Base-by-base conservation (phyloP, 1,284 basidiomycete genomes). In the Omphalotus olearius region DNA sequence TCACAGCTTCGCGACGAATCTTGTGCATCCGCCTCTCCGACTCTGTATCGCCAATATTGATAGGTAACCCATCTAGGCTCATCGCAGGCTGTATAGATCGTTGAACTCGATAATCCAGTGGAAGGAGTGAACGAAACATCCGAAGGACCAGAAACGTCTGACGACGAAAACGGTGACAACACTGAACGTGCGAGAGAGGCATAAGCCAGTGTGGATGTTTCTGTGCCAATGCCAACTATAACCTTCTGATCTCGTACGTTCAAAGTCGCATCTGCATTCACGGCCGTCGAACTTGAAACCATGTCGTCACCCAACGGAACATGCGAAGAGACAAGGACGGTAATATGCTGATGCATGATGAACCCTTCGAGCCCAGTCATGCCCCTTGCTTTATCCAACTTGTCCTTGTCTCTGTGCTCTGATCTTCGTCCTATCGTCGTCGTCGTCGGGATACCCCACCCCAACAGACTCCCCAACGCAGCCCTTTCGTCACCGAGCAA, bases 271-370 rank as follows among this genome's bases (percentile, higher is more conserved):
- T 23, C 23, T 5, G 23, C 5, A 5, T 23, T 23, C 23, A 23
- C 5, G 23, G 23, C 23, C 2, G 23, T 33, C 7, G 9, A 33
- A 33, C 30, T 33, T 33, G 30, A 33, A 13, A 7, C 3, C 30
- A 33, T 33, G 13, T 13, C 30, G 2, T 9, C 7, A 33, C 30
- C 30, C 30, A 50, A 37, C 14, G 69, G 71, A 4, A 79, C 66
- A 56, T 78, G 71, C 35, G 70, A 66, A n/a, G 75, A 74, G 48
- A 75, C 74, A n/a, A 86, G 63, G 10, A 80, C 68, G 2, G 77
- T 77, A 14, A 87, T 65, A 23, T 70, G 72, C 60, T 88, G 85
- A 35, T 84, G 82, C 26, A 75, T 65, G 26, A 82, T 68, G 55
- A 88, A 86, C 6, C 82, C 80, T 4, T 60, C 47, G 11, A 71